These are phyloP conservation scores for button mushroom (Agaricus bisporus) DNA, from an alignment of 768 basidiomycete genomes.

Conservation along the genomic window DNA sequence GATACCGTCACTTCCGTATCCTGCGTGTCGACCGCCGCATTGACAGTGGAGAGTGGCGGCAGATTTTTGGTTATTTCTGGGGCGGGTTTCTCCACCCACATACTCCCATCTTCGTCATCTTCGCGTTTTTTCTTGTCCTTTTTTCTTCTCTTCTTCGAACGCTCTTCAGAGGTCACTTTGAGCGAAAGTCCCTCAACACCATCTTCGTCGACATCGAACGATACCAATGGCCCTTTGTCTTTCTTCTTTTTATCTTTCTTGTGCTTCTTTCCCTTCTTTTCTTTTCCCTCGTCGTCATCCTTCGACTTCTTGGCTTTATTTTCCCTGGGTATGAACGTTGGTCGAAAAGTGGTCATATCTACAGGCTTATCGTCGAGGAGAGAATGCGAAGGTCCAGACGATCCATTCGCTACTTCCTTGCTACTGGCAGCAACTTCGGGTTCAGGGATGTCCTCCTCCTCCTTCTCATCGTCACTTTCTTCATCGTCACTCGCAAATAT, in stretches of 20 bases:
- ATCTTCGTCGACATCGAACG: conserved; percentile 73
- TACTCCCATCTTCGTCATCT: conserved; percentile 36
- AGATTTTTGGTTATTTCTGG: conserved; percentile 35
- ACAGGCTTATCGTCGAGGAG: conserved; percentile 22
- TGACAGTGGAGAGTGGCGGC: conserved; percentile 3
- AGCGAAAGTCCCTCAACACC: conserved; percentile 31
- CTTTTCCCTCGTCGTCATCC: conserved; percentile 32
- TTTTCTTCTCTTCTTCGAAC: conserved; percentile 40
- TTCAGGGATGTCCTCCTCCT: conserved; percentile 21
- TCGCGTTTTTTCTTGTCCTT: conserved; percentile 32
- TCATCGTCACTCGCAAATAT: conserved; percentile 97
- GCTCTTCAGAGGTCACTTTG: conserved; percentile 27
- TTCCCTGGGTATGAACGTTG: conserved; percentile 75
- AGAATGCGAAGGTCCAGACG: conserved; percentile 13
- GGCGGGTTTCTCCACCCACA: conserved; percentile 65
- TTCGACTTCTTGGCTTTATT: conserved; percentile 37
- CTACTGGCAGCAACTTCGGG: conserved; percentile 21
- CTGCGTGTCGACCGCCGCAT: not conserved
- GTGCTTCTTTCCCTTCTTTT: conserved; percentile 36
- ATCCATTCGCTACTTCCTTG: conserved; percentile 14
- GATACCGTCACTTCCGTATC: not conserved
- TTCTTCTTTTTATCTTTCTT: conserved; percentile 47
- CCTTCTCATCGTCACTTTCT: conserved; percentile 69
- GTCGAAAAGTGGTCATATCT: conserved; percentile 77
- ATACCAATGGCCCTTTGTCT: conserved; percentile 49